Percentiles rank a stretch among this genome's conserved stretches.
phyloP scores from a whole-genome alignment of 768 basidiomycete species.

The Ramaria rubella region DNA sequence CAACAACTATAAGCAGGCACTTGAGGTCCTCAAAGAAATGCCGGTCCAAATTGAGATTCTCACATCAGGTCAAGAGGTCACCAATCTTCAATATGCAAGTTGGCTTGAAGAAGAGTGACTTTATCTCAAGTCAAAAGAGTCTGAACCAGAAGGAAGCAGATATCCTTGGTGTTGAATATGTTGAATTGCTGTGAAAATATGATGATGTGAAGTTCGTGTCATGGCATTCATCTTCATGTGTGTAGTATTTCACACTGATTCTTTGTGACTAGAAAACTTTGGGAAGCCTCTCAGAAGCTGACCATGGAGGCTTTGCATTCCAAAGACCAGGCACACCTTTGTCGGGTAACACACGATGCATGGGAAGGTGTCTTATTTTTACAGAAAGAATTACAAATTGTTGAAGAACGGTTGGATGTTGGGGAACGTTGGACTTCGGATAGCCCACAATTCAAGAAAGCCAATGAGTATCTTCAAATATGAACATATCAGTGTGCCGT shows the following conservation, averaged over 20 bases:
- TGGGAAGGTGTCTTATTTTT: not conserved
- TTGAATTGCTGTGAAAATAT: not conserved
- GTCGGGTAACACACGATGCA: not conserved
- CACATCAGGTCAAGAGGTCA: not conserved
- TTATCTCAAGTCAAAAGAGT: not conserved
- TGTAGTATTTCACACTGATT: not conserved
- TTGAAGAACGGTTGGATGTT: constrained; percentile 15
- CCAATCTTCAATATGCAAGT: not conserved
- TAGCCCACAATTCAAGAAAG: constrained; percentile 11
- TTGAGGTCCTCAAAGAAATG: not conserved
- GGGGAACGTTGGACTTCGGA: constrained; percentile 14
- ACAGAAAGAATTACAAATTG: not conserved
- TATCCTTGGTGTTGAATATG: not conserved
- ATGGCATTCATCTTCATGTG: too few species aligned
- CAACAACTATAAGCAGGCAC: constrained; percentile 4
- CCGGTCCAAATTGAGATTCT: not conserved
- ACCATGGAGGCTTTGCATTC: not conserved
- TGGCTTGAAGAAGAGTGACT: not conserved
- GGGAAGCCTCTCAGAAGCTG: not conserved
- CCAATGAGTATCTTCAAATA: not conserved
- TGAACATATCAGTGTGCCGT: constrained; percentile 20
- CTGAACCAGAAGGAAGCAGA: not conserved
- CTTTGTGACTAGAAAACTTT: not conserved
- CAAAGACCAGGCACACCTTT: not conserved
- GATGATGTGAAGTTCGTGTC: not conserved